Base-by-base conservation (phyloP, 2,329 filamentous ascomycete genomes). In the Talaromyces sp. region DNA sequence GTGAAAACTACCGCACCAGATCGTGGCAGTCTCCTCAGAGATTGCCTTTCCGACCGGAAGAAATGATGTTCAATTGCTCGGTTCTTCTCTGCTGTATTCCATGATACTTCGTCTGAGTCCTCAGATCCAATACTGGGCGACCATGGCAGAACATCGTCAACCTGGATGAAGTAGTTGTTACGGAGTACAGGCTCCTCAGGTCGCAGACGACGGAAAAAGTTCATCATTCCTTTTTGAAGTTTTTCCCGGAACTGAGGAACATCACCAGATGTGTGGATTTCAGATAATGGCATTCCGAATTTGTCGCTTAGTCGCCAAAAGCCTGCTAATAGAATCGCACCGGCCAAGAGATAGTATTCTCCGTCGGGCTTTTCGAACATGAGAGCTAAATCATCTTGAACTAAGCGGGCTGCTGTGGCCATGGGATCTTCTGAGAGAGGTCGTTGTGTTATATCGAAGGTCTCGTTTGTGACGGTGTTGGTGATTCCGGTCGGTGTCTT, bases 151-250 rank as follows among this genome's bases (percentile, higher is more conserved):
- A 81, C 73, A 51, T 91, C 89, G 65, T 95, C 90, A 1, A 94
- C 89, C 73, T 95, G 90, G 57, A 95, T 82, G 75, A 95, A 95
- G 73, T 94, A 95, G 68, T 94, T 93, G 68, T 92, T 90, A 53
- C 90, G 79, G 17, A 85, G 62, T 20, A 88, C 82, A 0, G 85
- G 81, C 40, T 84, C 83, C 37, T 90, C 85, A 1, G 87, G 87
- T 65, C 82, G 80, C 0, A 94, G 70, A 0, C 90, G 77, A 0
- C 83, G 79, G 75, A 95, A 94, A 76, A 95, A 91, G 68, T 88
- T 90, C 75, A 82, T 81, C 89, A 92, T 93, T 11, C 88, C 87
- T 54, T 84, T 86, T 67, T 91, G 86, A 10, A 93, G 76, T 66
- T 90, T 90, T 61, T 84, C 77, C 54, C 80, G 80, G 76, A 81